phyloP scores from a whole-genome alignment of 2,329 filamentous ascomycete species.

The Leptoxyphium fumago region DNA sequence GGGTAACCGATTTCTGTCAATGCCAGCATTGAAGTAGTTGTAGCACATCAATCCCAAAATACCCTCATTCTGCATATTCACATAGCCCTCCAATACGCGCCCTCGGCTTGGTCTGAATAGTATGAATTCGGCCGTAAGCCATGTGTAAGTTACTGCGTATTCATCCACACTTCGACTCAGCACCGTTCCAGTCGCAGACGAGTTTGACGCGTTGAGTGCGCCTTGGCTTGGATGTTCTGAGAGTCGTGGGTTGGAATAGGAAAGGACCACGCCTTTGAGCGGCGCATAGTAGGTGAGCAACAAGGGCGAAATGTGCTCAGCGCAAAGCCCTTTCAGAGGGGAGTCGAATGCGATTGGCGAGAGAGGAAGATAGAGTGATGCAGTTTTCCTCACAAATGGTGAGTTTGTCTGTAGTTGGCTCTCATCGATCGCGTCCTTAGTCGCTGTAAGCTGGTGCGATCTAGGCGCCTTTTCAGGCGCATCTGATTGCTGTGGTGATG shows the following conservation, averaged over 20 bases:
- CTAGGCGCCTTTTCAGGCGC: neutral
- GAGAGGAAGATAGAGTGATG: slow-evolving; percentile 66
- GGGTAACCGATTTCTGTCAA: slow-evolving; percentile 64
- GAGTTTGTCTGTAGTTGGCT: slow-evolving; percentile 27
- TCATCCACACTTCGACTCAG: slow-evolving; percentile 49
- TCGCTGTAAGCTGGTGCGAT: slow-evolving; percentile 1
- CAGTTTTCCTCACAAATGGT: slow-evolving; percentile 64
- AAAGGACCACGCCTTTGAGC: slow-evolving; percentile 59
- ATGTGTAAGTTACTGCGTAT: slow-evolving; percentile 73
- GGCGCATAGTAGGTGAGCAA: slow-evolving; percentile 63
- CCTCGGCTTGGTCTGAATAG: slow-evolving; percentile 65
- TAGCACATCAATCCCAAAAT: slow-evolving; percentile 82
- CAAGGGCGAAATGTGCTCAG: slow-evolving; percentile 60
- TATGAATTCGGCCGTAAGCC: slow-evolving; percentile 76
- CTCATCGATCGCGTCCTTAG: slow-evolving; percentile 4
- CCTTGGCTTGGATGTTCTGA: slow-evolving; percentile 29
- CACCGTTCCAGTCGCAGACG: slow-evolving; percentile 10
- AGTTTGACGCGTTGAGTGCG: neutral
- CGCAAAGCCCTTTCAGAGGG: slow-evolving; percentile 55
- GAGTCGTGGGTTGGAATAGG: slow-evolving; percentile 54
- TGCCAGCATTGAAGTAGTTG: slow-evolving; percentile 81
- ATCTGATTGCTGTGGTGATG: neutral
- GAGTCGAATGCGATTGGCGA: slow-evolving; percentile 55
- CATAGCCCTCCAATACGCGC: slow-evolving; percentile 60
- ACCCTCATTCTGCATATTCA: slow-evolving; percentile 78